Base-by-base conservation (phyloP, 257 asterid species). In the Buddleja alternifolia region DNA sequence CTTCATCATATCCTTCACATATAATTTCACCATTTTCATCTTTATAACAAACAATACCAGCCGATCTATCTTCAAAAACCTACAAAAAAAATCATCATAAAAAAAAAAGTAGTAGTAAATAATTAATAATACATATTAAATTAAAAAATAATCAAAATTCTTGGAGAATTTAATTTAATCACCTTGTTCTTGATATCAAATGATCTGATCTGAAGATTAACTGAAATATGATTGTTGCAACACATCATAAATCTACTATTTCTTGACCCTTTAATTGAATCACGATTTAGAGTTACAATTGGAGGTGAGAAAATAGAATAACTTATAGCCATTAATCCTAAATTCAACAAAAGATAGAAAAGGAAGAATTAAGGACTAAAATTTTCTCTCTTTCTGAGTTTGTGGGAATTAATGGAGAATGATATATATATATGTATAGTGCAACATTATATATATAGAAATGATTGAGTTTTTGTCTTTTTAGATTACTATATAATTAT, bases 1-100 rank as follows among this genome's bases (percentile, higher is more conserved):
- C 90, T 51, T 88, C 90, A 32, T 88, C 95, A 14, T 76, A 78
- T 65, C 93, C 95, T 84, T 86, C 93, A 37, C 93, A 88, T 16
- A 67, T 73, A 3, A 84, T 77, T 73, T 85, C 95, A 7, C 93
- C 95, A 72, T 79, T 82, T 63, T 67, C 82, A 71, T 84, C 87
- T 70, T 76, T 79, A 20, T 85, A 88, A 70, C 95, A 84, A 19
- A 88, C 83, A 24, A 84, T 70, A 52, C 93, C 93, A 67, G 77
- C 58, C 15, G 84, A 69, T 51, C 10, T 72, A 77, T 86, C 95
- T 67, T 88, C 90, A 16, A 76, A 88, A 57, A 85, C 83, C 95
- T 85, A 60, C 15, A 8, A 66, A 9, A 66, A 9, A 45, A 23
- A 32, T 14, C 7, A 73, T 15, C 65, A 54, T 1, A 3, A 34